Evolutionary conservation across 2,329 filamentous ascomycete genomes (phyloP).

Genomic region (Fusarium mundagurra): DNA sequence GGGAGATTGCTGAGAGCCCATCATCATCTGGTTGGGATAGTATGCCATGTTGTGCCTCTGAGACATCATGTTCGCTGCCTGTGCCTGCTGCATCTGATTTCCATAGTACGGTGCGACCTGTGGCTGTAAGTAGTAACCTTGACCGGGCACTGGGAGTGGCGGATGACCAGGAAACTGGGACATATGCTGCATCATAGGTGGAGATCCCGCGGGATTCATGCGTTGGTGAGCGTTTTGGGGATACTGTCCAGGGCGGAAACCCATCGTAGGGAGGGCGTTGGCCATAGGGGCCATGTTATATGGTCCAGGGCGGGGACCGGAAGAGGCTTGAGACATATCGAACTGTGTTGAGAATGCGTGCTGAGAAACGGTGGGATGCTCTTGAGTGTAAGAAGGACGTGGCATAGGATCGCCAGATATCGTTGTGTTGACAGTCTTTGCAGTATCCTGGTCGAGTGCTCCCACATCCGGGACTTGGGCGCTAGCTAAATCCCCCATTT

Average conservation of each 20-base stretch:
- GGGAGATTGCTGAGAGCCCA: conserved; percentile 53
- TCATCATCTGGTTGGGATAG: conserved; percentile 56
- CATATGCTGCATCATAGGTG: conserved; percentile 53
- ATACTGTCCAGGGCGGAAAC: conserved; percentile 53
- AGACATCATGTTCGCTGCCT: conserved; percentile 49
- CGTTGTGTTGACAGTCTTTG: conserved; percentile 11
- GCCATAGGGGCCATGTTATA: conserved; percentile 61
- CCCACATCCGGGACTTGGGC: conserved; percentile 24
- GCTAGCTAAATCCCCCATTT: conserved; percentile 41
- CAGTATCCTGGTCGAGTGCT: conserved; percentile 8
- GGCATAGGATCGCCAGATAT: conserved; percentile 6
- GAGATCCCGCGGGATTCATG: conserved; percentile 48
- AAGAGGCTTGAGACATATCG: conserved; percentile 50
- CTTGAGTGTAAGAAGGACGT: conserved; percentile 33
- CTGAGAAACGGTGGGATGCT: conserved; percentile 46
- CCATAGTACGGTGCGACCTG: conserved; percentile 58
- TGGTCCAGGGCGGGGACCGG: conserved; percentile 41
- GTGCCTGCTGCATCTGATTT: conserved; percentile 51
- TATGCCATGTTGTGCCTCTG: conserved; percentile 54
- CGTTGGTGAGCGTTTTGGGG: conserved; percentile 48
- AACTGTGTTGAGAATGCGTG: conserved; percentile 55
- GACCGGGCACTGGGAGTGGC: conserved; percentile 51
- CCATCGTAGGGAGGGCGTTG: conserved; percentile 54
- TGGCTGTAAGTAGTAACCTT: conserved; percentile 59
- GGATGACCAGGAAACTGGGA: conserved; percentile 53